These are phyloP conservation scores for Nemania serpens DNA, from an alignment of 2,329 filamentous ascomycete genomes.

Conservation along the genomic window DNA sequence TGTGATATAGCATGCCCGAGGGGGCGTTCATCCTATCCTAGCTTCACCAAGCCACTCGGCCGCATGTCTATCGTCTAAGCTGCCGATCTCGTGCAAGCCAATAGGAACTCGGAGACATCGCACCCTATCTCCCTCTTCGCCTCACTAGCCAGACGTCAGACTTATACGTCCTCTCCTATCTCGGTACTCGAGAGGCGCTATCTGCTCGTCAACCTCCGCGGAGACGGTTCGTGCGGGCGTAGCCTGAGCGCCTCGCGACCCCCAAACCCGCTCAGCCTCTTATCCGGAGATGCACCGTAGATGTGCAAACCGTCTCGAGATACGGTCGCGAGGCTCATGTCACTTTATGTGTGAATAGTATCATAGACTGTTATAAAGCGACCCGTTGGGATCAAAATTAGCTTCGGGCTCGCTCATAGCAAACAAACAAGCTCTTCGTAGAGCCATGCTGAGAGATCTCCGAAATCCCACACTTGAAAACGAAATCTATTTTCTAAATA, in stretches of 20 bases:
- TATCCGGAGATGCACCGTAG: conserved; percentile 31
- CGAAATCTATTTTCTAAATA: background rate
- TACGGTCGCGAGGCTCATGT: background rate
- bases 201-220: conserved; percentile 24
- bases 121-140: background rate
- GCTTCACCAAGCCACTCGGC: too few species aligned
- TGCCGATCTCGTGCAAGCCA: background rate
- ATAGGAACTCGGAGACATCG: conserved; percentile 4
- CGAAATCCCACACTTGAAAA: background rate
- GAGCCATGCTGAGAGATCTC: background rate
- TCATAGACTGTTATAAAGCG: conserved; percentile 11
- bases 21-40: too few species aligned
- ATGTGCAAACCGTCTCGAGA: conserved; percentile 17
- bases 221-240: conserved; percentile 21
- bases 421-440: too few species aligned
- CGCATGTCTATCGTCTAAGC: background rate
- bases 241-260: conserved; percentile 5
- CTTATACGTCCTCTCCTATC: too few species aligned
- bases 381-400: background rate
- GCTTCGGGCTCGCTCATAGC: background rate
- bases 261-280: conserved; percentile 9
- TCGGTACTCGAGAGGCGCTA: background rate
- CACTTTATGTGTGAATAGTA: conserved; percentile 1
- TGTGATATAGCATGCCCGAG: too few species aligned
- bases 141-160: background rate